phyloP scores from a whole-genome alignment of 768 basidiomycete genomes.

The Kwoniella dejecticola region DNA sequence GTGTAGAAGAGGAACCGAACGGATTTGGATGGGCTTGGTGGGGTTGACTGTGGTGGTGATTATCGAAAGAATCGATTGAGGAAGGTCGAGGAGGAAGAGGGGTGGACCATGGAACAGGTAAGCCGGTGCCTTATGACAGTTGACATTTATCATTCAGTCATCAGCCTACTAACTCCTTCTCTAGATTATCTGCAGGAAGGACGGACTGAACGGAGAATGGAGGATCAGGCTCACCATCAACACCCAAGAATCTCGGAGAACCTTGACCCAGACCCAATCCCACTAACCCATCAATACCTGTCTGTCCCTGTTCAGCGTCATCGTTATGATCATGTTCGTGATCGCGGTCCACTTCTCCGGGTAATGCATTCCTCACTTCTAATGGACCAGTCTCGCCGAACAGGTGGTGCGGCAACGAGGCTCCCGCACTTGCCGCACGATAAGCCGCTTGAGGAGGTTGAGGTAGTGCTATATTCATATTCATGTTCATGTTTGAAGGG shows the following conservation, averaged over 20 bases:
- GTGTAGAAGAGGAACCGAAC: conserved; percentile 14
- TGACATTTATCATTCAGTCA: conserved; percentile 1
- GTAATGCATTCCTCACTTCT: conserved; percentile 36
- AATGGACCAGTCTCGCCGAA: conserved; percentile 34
- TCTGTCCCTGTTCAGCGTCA: too few relatives aligned
- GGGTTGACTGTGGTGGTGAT: too few relatives aligned
- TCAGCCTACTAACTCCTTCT: too few relatives aligned
- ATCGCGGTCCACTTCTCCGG: conserved; percentile 35
- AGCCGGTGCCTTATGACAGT: conserved; percentile 9
- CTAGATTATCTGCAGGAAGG: too few relatives aligned
- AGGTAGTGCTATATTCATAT: conserved; percentile 5
- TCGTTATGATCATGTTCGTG: conserved; percentile 1
- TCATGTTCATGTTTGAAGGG: background rate
- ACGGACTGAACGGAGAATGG: too few relatives aligned
- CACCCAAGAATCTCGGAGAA: conserved; percentile 32
- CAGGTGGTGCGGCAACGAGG: conserved; percentile 21
- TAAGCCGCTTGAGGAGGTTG: background rate
- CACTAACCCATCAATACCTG: conserved; percentile 20
- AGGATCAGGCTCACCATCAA: conserved; percentile 46
- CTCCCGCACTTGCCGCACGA: conserved; percentile 9
- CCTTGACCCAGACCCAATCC: conserved; percentile 15
- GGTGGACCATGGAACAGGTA: conserved; percentile 19
- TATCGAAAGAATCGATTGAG: conserved; percentile 19
- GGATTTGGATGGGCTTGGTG: conserved; percentile 10
- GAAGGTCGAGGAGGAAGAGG: conserved; percentile 15